Evolutionary conservation across 371 early-diverging fungal species (phyloP).

Genomic region (Mortierella sp.): DNA sequence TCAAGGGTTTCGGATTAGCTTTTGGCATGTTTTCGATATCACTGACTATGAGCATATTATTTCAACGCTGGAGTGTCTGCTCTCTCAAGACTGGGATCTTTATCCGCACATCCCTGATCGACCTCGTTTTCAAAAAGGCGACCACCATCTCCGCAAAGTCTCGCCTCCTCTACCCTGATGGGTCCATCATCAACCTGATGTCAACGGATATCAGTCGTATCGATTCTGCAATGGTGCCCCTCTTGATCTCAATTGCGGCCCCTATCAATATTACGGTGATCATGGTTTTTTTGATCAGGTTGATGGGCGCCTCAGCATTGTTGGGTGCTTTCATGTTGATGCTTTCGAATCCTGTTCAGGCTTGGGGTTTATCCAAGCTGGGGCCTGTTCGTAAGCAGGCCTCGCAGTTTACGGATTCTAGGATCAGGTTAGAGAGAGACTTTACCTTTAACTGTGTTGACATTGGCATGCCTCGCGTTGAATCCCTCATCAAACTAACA

Average conservation of each 20-base stretch:
- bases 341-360: constrained; percentile 52
- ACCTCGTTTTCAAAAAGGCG: constrained; percentile 72
- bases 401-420: constrained; percentile 52
- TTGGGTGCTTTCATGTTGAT: constrained; percentile 63
- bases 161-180: constrained; percentile 62
- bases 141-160: constrained; percentile 37
- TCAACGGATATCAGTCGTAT: constrained; percentile 79
- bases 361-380: constrained; percentile 42
- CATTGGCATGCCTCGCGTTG: too few relatives aligned
- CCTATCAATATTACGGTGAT: constrained; percentile 61
- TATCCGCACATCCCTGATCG: constrained; percentile 64
- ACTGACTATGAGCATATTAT: constrained; percentile 26
- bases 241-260: constrained; percentile 59
- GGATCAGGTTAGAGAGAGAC: constrained; percentile 53
- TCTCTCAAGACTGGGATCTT: constrained; percentile 60
- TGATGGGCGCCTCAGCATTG: constrained; percentile 68
- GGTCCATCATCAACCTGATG: constrained; percentile 80
- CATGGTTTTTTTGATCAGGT: constrained; percentile 60
- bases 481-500: too few relatives aligned
- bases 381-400: constrained; percentile 55
- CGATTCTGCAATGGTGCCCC: constrained; percentile 57
- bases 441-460: background rate
- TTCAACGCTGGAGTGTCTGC: constrained; percentile 51
- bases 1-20: constrained; percentile 49
- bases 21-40: constrained; percentile 37